Percentiles rank a stretch among this genome's conserved stretches.
Evolutionary conservation across 2,329 filamentous ascomycete species (phyloP).

Genomic region (Thyridium curvatum): DNA sequence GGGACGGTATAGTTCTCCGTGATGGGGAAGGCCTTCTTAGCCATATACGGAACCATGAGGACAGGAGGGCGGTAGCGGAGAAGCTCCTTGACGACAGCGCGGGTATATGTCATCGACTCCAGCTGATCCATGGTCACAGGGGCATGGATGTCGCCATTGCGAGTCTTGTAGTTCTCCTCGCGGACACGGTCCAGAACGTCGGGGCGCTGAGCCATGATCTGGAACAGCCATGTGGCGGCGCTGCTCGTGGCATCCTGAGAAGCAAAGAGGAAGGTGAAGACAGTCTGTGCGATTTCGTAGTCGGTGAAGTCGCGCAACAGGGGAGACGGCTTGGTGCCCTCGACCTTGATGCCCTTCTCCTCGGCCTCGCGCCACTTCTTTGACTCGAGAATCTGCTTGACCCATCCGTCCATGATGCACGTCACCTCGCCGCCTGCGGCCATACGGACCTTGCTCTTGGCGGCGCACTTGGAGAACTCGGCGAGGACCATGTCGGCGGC

Average conservation of each 20-base stretch:
- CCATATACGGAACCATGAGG: constrained; percentile 91
- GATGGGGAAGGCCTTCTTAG: constrained; percentile 93
- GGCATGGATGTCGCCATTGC: constrained; percentile 67
- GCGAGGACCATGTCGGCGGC: constrained; percentile 85
- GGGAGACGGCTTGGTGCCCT: constrained; percentile 74
- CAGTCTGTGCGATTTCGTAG: constrained; percentile 84
- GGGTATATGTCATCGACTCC: constrained; percentile 83
- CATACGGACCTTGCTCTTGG: constrained; percentile 91
- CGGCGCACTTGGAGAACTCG: constrained; percentile 86
- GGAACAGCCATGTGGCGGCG: constrained; percentile 91
- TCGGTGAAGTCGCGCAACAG: constrained; percentile 83
- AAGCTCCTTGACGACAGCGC: constrained; percentile 84
- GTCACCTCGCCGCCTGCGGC: constrained; percentile 76
- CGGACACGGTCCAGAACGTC: constrained; percentile 85
- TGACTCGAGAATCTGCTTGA: constrained; percentile 81
- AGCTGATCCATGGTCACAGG: constrained; percentile 76
- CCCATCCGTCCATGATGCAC: constrained; percentile 95
- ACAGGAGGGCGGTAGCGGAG: constrained; percentile 93
- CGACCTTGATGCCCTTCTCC: constrained; percentile 62
- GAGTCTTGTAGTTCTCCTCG: constrained; percentile 76
- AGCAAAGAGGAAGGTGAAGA: constrained; percentile 96
- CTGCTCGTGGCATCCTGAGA: constrained; percentile 96
- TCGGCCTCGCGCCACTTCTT: constrained; percentile 74
- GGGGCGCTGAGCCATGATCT: constrained; percentile 88
- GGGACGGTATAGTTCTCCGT: constrained; percentile 83